Percentiles rank a stretch among this genome's conserved stretches.
Evolutionary conservation across 2,329 filamentous ascomycete genomes (phyloP).

Genomic region (Aspergillus sclerotialis): DNA sequence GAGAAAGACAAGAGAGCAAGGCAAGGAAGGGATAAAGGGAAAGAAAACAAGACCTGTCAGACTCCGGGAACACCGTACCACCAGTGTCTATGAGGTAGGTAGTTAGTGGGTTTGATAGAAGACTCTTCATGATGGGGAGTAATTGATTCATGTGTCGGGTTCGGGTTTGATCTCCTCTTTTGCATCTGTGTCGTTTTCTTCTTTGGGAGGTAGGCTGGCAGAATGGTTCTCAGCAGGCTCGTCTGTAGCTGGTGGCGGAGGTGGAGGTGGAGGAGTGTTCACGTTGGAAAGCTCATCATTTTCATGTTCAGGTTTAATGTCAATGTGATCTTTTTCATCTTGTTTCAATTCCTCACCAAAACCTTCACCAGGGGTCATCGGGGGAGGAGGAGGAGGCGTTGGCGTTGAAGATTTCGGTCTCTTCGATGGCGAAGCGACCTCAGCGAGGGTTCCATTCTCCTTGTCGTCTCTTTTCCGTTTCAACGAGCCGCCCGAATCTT

Average conservation of each 20-base stretch:
- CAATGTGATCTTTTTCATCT: constrained; percentile 12
- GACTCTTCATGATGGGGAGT: too few species aligned
- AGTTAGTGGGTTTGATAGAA: too few species aligned
- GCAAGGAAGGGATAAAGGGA: constrained; percentile 3
- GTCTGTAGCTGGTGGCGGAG: constrained; percentile 24
- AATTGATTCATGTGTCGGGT: too few species aligned
- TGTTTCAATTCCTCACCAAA: constrained; percentile 5
- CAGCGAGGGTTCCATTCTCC: constrained; percentile 23
- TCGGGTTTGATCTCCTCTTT: too few species aligned
- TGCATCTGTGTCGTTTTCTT: too few species aligned
- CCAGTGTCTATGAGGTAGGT: too few species aligned
- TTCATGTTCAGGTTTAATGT: constrained; percentile 12
- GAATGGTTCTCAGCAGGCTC: constrained; percentile 14
- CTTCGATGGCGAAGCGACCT: constrained; percentile 47
- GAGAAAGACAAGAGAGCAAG: neutral
- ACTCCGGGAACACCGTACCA: constrained; percentile 6
- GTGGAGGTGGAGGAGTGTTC: constrained; percentile 18
- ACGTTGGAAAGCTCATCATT: constrained; percentile 13
- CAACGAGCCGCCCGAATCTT: constrained; percentile 14
- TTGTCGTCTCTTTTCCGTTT: constrained; percentile 60
- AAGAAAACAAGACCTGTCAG: constrained; percentile 5
- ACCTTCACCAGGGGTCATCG: constrained; percentile 14
- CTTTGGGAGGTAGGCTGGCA: neutral
- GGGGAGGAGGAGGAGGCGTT: constrained; percentile 28
- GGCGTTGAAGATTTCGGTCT: constrained; percentile 43